Base-by-base conservation (phyloP, 768 basidiomycete species). In the Russula sp. region DNA sequence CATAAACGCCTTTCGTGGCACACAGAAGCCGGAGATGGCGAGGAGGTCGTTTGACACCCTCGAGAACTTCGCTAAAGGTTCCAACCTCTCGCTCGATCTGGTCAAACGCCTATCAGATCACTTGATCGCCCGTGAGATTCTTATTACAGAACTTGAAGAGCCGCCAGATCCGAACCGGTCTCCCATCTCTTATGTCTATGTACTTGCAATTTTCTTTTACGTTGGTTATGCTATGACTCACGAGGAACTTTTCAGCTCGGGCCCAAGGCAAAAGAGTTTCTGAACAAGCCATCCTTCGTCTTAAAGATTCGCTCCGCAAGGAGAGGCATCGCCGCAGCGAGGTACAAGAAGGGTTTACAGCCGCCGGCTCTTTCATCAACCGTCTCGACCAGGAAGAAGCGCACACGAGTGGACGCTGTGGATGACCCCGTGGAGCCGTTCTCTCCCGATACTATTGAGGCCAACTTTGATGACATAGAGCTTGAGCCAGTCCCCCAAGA, bases 1-100 rank as follows among this genome's bases (percentile, higher is more conserved):
- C 18, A 40, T 61, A 20, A 55, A 58, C 11, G 63, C 60, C 2
- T 69, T 68, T 61, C 66, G 66, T 42, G 68, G 66, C 2, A 67
- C 66, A 22, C 51, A 53, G n/a, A 49, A 40, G n/a, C 16, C 24
- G 24, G 60, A 63, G 0, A 58, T 69, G 42, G 13, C 18, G 48
- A 55, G 38, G 51, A 63, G 30, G 30, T 34, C 20, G 5, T 61
- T 61, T 32, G n/a, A 59, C 34, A 36, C 20, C 4, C 49, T 67
- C 18, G n/a, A 42, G 2, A 18, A 57, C 28, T 69, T 54, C 26
- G 66, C 56, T 16, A 49, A 40, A 40, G 68, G 68, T 8, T 56
- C 57, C 7, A 16, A 44, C 6, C 9, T 61, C 24, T 61, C 63
- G 4, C 26, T 48, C 28, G 48, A 56, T 18, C 34, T 48, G 6